Evolutionary conservation across 768 basidiomycete species (phyloP).

Genomic region (Calocybe gangraenosa): DNA sequence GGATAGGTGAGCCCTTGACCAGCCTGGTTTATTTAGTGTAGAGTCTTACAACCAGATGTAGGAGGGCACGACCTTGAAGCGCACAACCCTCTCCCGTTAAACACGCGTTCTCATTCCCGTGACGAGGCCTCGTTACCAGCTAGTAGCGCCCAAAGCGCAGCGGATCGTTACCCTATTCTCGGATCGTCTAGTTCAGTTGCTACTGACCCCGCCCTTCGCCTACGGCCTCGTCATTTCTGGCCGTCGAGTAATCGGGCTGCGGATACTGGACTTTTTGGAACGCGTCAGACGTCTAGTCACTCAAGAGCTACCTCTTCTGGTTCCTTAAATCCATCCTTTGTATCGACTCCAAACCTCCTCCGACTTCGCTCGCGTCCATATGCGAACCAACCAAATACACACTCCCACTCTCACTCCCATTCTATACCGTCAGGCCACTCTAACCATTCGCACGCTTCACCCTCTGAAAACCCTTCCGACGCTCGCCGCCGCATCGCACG

Average conservation of each 20-base stretch:
- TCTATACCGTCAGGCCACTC: constrained; percentile 13
- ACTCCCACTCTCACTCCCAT: constrained; percentile 22
- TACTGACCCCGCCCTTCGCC: neutral
- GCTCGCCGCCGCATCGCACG: constrained; percentile 33
- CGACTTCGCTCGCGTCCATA: constrained; percentile 11
- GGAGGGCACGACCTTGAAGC: no score
- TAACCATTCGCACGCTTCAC: constrained; percentile 27
- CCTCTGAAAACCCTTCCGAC: constrained; percentile 41
- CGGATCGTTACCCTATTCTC: neutral
- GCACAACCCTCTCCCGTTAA: no score
- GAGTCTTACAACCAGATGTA: no score
- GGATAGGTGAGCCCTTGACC: no score
- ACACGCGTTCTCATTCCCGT: neutral
- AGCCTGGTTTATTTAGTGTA: no score
- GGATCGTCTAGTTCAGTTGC: neutral
- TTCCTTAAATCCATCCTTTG: neutral
- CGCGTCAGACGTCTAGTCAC: neutral
- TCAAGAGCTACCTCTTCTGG: neutral
- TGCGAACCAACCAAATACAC: constrained; percentile 3
- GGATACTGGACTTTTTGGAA: neutral
- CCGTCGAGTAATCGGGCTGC: neutral
- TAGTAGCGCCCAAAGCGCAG: neutral
- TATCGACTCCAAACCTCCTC: neutral
- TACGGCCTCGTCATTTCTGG: neutral
- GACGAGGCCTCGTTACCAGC: neutral